phyloP scores from a whole-genome alignment of 176 grass and related monocot species.

The Carex parvula region DNA sequence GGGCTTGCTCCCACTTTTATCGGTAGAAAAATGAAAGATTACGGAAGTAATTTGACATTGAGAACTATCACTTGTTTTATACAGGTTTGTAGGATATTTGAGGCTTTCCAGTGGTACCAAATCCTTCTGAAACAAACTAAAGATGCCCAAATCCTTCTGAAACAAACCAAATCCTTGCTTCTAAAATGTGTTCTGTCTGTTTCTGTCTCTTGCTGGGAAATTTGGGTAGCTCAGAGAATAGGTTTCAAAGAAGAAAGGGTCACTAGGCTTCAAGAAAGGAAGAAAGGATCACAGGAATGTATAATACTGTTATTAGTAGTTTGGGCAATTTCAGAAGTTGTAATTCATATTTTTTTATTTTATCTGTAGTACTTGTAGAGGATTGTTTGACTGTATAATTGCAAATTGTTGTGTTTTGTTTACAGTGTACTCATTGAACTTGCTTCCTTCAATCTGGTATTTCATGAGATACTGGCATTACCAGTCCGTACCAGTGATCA shows the following conservation, averaged over 20 bases:
- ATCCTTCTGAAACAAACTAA: not conserved
- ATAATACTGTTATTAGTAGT: not conserved
- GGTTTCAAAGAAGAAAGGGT: not conserved
- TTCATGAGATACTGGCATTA: not conserved
- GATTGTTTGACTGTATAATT: not conserved
- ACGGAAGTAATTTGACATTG: not conserved
- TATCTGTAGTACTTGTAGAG: not conserved
- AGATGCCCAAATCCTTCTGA: not conserved
- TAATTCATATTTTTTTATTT: not conserved
- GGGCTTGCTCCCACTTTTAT: too few relatives aligned
- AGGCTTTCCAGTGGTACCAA: not conserved
- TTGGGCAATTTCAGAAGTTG: not conserved
- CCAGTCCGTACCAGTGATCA: not conserved
- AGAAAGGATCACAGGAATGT: not conserved
- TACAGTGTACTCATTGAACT: not conserved
- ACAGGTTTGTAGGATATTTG: not conserved
- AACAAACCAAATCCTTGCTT: not conserved
- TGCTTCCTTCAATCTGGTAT: not conserved
- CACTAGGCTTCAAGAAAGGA: not conserved
- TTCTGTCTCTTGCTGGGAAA: not conserved
- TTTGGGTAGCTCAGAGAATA: not conserved
- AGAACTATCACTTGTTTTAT: not conserved
- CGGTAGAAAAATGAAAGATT: not conserved
- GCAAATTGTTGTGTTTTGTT: conserved; percentile 14
- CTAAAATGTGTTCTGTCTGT: not conserved